These are phyloP conservation scores for Aspergillus incahuasiensis DNA, from an alignment of 495 filamentous ascomycete species.

Conservation along the genomic window DNA sequence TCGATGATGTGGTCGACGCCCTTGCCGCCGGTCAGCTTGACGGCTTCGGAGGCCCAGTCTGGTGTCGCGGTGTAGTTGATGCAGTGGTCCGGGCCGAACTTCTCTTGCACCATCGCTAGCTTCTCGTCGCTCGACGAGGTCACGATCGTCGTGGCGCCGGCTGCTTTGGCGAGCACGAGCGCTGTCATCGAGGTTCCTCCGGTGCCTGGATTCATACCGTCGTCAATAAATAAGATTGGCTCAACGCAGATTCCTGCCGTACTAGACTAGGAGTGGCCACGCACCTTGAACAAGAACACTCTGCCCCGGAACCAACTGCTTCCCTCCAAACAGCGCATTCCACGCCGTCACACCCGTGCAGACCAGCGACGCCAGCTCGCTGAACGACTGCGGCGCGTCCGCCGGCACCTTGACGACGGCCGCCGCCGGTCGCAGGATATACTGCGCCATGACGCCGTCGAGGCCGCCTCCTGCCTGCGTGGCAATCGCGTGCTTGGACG, in stretches of 20 bases:
- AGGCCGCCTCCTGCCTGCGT: conserved; percentile 16
- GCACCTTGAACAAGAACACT: too few relatives aligned
- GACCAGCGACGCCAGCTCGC: conserved; percentile 26
- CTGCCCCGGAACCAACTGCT: conserved; percentile 12
- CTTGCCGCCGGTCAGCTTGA: conserved; percentile 25
- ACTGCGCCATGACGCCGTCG: conserved; percentile 45
- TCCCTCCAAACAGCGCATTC: conserved; percentile 67
- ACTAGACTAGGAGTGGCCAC: too few relatives aligned
- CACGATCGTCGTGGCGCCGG: conserved; percentile 60
- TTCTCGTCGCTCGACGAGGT: conserved; percentile 64
- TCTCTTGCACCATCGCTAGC: conserved; percentile 50
- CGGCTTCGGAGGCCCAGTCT: conserved; percentile 42
- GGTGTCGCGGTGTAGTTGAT: conserved; percentile 58
- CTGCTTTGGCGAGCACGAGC: conserved; percentile 68
- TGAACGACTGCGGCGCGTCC: neutral
- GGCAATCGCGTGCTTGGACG: neutral
- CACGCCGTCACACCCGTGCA: conserved; percentile 63
- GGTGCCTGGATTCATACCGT: conserved; percentile 39
- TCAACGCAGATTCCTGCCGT: conserved; percentile 41
- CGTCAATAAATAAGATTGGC: conserved; percentile 59
- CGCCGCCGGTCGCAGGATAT: neutral
- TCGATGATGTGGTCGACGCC: conserved; percentile 21
- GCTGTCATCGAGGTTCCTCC: conserved; percentile 69
- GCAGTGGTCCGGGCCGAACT: conserved; percentile 32
- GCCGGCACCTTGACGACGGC: neutral